Percentiles rank a stretch among this genome's conserved stretches.
Conservation (phyloP, 257 asterid species). For the Nicotiana obtusifolia region DNA sequence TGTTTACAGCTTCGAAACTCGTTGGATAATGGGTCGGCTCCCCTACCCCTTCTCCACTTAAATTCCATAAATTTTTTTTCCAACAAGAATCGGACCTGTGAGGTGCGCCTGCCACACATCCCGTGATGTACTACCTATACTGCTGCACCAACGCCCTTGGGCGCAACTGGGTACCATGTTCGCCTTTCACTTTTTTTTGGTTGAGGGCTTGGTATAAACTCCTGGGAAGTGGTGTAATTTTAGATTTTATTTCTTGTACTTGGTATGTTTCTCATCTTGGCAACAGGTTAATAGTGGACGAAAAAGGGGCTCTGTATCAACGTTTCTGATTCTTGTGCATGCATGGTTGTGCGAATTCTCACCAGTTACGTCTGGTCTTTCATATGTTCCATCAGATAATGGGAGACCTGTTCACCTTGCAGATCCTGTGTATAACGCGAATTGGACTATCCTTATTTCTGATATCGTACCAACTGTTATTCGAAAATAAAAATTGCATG, state of each 20-base stretch:
- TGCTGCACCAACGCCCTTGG: neutral
- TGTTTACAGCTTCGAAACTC: neutral
- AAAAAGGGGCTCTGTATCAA: neutral
- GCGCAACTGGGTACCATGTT: constrained; percentile 40
- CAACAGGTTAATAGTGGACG: neutral
- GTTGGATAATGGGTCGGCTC: too few species aligned
- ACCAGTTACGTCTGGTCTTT: neutral
- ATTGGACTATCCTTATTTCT: neutral
- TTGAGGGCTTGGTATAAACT: neutral
- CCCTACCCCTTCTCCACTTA: neutral
- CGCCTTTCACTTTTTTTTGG: neutral
- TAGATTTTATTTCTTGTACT: neutral
- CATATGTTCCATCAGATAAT: neutral
- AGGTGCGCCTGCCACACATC: neutral
- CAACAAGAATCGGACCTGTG: neutral
- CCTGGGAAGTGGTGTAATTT: neutral
- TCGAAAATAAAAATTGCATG: neutral
- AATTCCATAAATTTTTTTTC: neutral
- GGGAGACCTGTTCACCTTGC: neutral
- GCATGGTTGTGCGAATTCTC: neutral
- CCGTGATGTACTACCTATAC: neutral
- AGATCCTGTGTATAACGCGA: neutral
- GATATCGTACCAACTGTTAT: neutral
- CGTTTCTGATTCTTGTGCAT: neutral
- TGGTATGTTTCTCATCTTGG: neutral